phyloP scores from a whole-genome alignment of 306 rosid genomes.

The Glycyrrhiza uralensis region DNA sequence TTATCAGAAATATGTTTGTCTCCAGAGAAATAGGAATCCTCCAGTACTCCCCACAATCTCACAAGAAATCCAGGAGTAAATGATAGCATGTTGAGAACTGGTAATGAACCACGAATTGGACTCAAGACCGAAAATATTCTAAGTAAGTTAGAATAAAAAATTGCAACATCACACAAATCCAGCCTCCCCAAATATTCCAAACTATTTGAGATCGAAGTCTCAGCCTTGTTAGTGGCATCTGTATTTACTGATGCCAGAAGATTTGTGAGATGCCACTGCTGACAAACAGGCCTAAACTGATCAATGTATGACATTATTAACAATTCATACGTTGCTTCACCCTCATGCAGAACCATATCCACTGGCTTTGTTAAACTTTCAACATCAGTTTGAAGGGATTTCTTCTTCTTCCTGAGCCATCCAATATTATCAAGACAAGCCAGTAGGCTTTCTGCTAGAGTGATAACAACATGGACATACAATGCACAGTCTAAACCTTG shows the following conservation, averaged over 20 bases:
- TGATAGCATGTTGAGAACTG: constrained; percentile 87
- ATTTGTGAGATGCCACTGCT: constrained; percentile 84
- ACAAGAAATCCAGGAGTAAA: constrained; percentile 90
- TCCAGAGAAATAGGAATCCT: constrained; percentile 57
- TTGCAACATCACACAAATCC: constrained; percentile 65
- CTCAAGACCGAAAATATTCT: constrained; percentile 64
- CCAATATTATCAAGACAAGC: constrained; percentile 54
- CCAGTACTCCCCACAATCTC: constrained; percentile 70
- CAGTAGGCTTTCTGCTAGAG: constrained; percentile 64
- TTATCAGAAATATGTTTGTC: constrained; percentile 34
- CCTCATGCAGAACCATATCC: constrained; percentile 34
- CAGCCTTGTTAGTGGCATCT: constrained; percentile 32
- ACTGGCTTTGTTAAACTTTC: constrained; percentile 36
- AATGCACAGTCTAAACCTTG: constrained; percentile 63
- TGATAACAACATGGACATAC: constrained; percentile 58
- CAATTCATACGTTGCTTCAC: constrained; percentile 44
- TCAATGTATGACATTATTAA: constrained; percentile 53
- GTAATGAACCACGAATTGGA: constrained; percentile 67
- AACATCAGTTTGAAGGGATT: constrained; percentile 36
- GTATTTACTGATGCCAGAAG: constrained; percentile 55
- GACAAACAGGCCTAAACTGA: constrained; percentile 77
- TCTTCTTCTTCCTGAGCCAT: constrained; percentile 44
- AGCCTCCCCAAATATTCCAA: constrained; percentile 47
- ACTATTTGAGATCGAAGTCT: constrained; percentile 33
- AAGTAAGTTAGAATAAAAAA: constrained; percentile 72